Evolutionary conservation across 2,329 filamentous ascomycete species (phyloP), one percentile per base, ranked within the genome.

Genomic region (Juglanconis juglandina): DNA sequence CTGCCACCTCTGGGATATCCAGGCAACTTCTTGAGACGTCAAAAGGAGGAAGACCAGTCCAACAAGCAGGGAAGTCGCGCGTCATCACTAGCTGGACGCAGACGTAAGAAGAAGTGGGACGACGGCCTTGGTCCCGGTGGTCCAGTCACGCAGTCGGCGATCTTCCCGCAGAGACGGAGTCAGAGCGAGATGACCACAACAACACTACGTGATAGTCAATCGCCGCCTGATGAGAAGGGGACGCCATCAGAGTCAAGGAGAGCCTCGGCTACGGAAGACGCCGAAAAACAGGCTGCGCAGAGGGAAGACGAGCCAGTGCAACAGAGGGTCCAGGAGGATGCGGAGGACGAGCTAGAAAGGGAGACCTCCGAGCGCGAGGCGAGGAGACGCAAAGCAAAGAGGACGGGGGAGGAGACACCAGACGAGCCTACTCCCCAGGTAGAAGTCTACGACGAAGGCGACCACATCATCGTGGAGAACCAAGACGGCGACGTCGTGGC

Each of bases 111-210:
- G 77, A 87, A 81, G 72, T 88, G 85, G 80, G 88, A 91, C 64
- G 83, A 85, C 63, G 87, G 83, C n/a, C 83, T 85, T 66, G 90
- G 87, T 2, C 88, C 90, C 3, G 95, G 95, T 63, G 95, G 95
- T 0, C 95, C 92, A 3, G 89, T 98, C 66, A 90, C 85, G 63
- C 87, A 96, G 69, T 96, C 94, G 41, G 95, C 95, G 32, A 97
- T 98, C 67, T 87, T 85, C 65, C 95, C 95, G 2, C 77, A 79
- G 60, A 78, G 79, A 11, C 76, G 75, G 54, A 67, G 58, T 51
- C 67, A 68, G 32, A 66, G 60, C 52, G 67, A 69, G n/a, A 64
- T 63, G 17, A 61, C 63, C 8, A 62, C 65, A 1, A 58, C 62
- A 7, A 58, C 58, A 6, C 52, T 63, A 30, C 64, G 56, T 11